Conservation (phyloP, 805 yeast genomes). For the Sugiyamaella smithiae region DNA sequence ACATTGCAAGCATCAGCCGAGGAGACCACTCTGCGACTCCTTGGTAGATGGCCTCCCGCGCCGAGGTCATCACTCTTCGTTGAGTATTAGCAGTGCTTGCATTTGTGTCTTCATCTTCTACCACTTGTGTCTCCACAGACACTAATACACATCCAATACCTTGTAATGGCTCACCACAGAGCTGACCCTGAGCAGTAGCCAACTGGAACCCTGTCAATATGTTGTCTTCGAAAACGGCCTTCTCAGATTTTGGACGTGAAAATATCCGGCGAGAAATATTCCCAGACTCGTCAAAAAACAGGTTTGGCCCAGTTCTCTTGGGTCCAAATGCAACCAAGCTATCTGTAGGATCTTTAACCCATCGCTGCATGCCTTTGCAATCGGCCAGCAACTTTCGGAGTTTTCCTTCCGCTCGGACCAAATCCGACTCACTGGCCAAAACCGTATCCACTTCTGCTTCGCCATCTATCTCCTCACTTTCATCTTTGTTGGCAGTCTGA, state of each 20-base stretch:
- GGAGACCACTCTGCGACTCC: conserved; percentile 82
- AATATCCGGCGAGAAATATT: conserved; percentile 38
- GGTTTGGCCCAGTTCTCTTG: conserved; percentile 68
- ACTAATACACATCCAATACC: conserved; percentile 63
- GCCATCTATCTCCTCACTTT: conserved; percentile 26
- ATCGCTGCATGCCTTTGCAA: conserved; percentile 6
- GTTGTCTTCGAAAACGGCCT: conserved; percentile 51
- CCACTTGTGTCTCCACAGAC: conserved; percentile 22
- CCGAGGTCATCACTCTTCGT: conserved; percentile 71
- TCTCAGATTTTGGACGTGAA: background rate
- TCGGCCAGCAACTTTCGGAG: conserved; percentile 11
- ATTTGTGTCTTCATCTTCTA: conserved; percentile 28
- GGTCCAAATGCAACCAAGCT: conserved; percentile 72
- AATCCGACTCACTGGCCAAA: conserved; percentile 19
- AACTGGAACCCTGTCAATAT: conserved; percentile 81
- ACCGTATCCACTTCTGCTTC: conserved; percentile 20
- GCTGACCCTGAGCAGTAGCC: conserved; percentile 80
- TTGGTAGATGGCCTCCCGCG: conserved; percentile 69
- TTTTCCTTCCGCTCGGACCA: conserved; percentile 28
- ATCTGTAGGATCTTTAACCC: conserved; percentile 28
- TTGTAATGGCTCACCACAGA: conserved; percentile 82
- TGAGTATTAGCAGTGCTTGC: conserved; percentile 33
- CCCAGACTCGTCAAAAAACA: conserved; percentile 55
- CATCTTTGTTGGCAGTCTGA: conserved; percentile 26
- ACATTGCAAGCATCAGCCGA: conserved; percentile 86